Evolutionary conservation across 2,329 filamentous ascomycete genomes (phyloP), one percentile per base, ranked within the genome.

Genomic region (Curvularia verruculosa): DNA sequence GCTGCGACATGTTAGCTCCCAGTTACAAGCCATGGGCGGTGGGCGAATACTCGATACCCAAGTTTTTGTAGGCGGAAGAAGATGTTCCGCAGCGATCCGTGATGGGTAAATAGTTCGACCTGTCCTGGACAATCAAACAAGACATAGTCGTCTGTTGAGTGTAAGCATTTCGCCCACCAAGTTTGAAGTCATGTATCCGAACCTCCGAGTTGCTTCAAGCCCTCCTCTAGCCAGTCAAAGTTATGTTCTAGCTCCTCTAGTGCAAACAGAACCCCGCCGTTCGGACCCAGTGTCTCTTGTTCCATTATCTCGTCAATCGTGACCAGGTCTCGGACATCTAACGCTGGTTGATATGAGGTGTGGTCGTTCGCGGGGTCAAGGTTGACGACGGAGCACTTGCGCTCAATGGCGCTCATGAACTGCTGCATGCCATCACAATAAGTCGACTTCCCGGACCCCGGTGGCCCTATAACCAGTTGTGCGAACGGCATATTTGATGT

Each of bases 381-480:
- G 75, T 99, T 99, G 57, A 97, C 91, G 36, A 98, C 88, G 15
- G 92, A 96, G 81, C 92, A 96, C 77, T 96, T 93, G 54, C 95
- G 89, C 59, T 93, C 92, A 74, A 99, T 96, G 62, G 95, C 94
- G 64, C 89, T 89, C 84, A 98, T 89, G 80, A 99, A 99, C 80
- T 99, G 95, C 73, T 97, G 91, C 90, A 99, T 96, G 74, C 95
- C 95, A 87, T 98, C 92, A 82, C 94, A 98, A 76, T 96, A 97
- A 7, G 95, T 99, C 64, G 92, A 97, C 81, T 99, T 99, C 59
- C 95, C 95, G 28, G 92, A 88, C 70, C 95, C 95, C 6, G 95
- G 95, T 65, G 93, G 94, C n/a, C 95, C 95, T 69, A 96, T 87
- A 36, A 96, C 87, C 41, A 97, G 87, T 80, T 96, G 90, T n/a